A percentile compares a stretch with the other conserved stretches of the same genome.
Conservation (phyloP, 202 grass and related monocot genomes). For the Eragrostis tef region DNA sequence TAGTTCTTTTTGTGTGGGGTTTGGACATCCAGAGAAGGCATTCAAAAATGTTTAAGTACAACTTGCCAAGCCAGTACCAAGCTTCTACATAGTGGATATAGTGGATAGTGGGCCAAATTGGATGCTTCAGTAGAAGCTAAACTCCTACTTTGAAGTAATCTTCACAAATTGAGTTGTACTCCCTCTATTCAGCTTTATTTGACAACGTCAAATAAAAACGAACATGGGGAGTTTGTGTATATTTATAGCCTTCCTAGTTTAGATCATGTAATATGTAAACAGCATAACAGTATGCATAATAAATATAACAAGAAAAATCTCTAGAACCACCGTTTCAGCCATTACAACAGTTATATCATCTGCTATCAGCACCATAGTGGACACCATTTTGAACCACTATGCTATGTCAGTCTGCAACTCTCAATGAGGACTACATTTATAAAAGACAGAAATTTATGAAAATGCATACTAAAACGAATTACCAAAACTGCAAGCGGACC, state of each 20-base stretch:
- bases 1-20: background rate
- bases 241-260: background rate
- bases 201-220: too few relatives aligned
- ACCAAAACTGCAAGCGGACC: background rate
- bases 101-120: background rate
- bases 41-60: background rate
- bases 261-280: background rate
- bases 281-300: background rate
- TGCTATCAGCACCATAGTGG: background rate
- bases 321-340: too few relatives aligned
- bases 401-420: background rate
- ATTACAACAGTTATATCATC: too few relatives aligned
- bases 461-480: background rate
- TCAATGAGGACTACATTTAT: background rate
- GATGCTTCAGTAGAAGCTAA: background rate
- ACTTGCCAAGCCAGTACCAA: background rate
- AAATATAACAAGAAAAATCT: background rate
- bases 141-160: background rate
- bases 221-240: too few relatives aligned
- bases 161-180: background rate
- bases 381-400: background rate
- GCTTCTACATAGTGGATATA: slow-evolving; percentile 5
- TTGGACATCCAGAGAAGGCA: background rate
- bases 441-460: background rate
- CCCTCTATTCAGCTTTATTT: too few relatives aligned